phyloP scores from a whole-genome alignment of 495 filamentous ascomycete species.

The Aspergillus campestris region DNA sequence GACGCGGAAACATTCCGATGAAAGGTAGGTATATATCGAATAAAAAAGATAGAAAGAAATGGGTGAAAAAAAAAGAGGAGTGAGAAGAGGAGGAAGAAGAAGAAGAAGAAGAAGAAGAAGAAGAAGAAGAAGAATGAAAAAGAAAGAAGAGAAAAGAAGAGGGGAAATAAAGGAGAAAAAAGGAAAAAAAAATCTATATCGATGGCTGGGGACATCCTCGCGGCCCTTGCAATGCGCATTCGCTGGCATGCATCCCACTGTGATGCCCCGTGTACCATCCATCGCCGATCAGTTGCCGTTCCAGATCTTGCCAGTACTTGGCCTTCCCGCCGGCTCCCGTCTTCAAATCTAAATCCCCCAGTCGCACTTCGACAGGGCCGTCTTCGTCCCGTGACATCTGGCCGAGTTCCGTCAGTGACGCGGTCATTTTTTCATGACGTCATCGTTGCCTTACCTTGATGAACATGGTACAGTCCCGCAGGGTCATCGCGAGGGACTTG shows the following conservation, averaged over 20 bases:
- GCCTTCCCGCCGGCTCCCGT: conserved; percentile 57
- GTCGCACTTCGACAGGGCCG: conserved; percentile 55
- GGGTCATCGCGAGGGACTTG: conserved; percentile 64
- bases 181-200: conserved; percentile 11
- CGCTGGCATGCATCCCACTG: conserved; percentile 17
- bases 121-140: conserved; percentile 1
- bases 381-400: conserved; percentile 23
- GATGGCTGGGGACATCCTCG: conserved; percentile 11
- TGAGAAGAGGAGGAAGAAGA: not conserved
- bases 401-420: conserved; percentile 1
- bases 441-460: conserved; percentile 41
- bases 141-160: conserved; percentile 1
- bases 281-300: conserved; percentile 52
- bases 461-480: conserved; percentile 83
- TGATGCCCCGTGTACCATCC: conserved; percentile 62
- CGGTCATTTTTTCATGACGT: not conserved
- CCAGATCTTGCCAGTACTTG: conserved; percentile 61
- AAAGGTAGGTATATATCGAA: too few relatives aligned
- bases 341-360: conserved; percentile 89
- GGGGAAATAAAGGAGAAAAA: not conserved
- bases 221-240: conserved; percentile 24
- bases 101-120: not conserved
- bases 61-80: conserved; percentile 5
- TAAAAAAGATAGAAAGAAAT: too few relatives aligned
- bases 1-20: too few relatives aligned